Base-by-base conservation (phyloP, 2,329 filamentous ascomycete genomes). In the Conoideocrella luteorostrata region DNA sequence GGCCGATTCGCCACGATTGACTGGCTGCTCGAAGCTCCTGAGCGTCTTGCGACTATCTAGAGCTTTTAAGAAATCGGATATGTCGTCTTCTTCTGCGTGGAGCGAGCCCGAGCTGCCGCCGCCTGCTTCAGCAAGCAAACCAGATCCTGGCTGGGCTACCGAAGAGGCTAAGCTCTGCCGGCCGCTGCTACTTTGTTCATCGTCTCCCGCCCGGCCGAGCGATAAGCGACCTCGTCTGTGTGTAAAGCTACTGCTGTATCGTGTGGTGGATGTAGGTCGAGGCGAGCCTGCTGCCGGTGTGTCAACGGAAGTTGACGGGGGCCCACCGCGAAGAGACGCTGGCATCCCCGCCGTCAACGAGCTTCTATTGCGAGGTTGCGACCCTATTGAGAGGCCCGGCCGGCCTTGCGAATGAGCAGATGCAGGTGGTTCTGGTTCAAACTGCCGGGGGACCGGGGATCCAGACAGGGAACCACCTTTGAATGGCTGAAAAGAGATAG, bases 391-490 rank as follows among this genome's bases (percentile, higher is more conserved):
- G 17, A 75, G 58, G 4, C 69, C 72, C 5, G 67, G 63, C 21
- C 75, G 69, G 18, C 67, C 57, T 7, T 73, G 56, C 1, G 77
- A 79, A 35, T 72, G 69, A 3, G 78, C 75, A 3, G 80, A 83
- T 24, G 72, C 68, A 12, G 78, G 74, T 2, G 70, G 59, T 39
- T 78, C 77, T 12, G 65, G 60, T 11, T 78, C 75, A 3, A 64
- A 59, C 6, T 69, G 60, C 23, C 74, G 68, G 22, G 68, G 68
- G n/a, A 73, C 61, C 0, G 90, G 91, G 4, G 90, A 96, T 4
- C 86, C 88, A 2, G 90, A 95, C n/a, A 97, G 71, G 2, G 91
- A 94, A 10, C 91, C 91, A 12, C 90, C 88, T 65, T 98, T 98
- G 71, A 98, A 98, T 0, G 91, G 90, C 54, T 94, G 88, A 56